Conservation (phyloP, 2,329 filamentous ascomycete species). For the Epichloe gansuensis region DNA sequence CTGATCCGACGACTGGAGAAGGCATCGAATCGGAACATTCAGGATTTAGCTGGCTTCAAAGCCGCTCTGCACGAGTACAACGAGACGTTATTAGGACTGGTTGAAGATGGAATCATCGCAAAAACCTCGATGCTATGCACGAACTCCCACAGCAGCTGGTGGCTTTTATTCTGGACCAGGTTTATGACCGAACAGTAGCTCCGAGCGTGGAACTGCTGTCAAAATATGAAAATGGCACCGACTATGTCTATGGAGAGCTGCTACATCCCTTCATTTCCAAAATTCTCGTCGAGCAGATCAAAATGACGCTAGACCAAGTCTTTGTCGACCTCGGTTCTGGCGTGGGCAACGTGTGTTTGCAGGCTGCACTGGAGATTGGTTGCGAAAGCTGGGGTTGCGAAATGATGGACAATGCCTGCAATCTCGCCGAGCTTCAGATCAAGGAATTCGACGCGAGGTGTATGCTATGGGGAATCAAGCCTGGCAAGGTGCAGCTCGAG, state of each 20-base stretch:
- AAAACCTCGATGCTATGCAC: constrained; percentile 57
- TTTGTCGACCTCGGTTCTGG: constrained; percentile 94
- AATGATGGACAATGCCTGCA: constrained; percentile 84
- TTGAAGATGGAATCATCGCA: constrained; percentile 59
- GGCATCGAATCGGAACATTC: constrained; percentile 55
- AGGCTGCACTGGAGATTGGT: constrained; percentile 84
- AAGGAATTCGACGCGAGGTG: constrained; percentile 77
- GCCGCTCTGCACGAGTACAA: constrained; percentile 70
- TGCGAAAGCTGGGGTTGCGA: constrained; percentile 96
- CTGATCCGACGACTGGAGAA: constrained; percentile 67
- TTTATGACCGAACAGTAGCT: constrained; percentile 86
- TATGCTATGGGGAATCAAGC: constrained; percentile 74
- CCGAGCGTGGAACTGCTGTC: constrained; percentile 73
- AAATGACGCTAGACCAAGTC: constrained; percentile 69
- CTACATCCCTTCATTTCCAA: constrained; percentile 72
- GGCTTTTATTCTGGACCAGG: constrained; percentile 72
- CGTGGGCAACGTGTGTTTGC: constrained; percentile 89
- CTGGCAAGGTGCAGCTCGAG: constrained; percentile 69
- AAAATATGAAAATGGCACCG: constrained; percentile 79
- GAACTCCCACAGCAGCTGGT: constrained; percentile 60
- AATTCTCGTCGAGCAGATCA: constrained; percentile 64
- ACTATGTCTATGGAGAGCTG: constrained; percentile 92
- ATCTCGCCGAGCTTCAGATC: constrained; percentile 67
- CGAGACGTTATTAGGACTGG: constrained; percentile 48
- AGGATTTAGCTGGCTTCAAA: constrained; percentile 56